Base-by-base conservation (phyloP, 1,284 basidiomycete genomes). In the Cutaneotrichosporon cutaneum region DNA sequence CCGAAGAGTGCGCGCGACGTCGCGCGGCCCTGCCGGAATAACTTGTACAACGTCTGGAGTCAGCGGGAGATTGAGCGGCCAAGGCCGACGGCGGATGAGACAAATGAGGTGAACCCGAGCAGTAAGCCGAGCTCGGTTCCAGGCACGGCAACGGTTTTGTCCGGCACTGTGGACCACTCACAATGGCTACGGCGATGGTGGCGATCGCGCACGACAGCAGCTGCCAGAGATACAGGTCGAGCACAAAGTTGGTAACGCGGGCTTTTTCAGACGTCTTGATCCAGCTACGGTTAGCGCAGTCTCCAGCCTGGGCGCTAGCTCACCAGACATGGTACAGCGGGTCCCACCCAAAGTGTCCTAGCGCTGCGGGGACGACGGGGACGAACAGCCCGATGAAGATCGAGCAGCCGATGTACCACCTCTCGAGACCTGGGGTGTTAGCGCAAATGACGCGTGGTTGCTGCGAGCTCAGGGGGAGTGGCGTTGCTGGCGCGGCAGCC, bases 201-300 rank as follows among this genome's bases (percentile, higher is more conserved):
- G 73, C 71, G 18, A 75, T 61, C 32, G 65, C 16, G 33, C 69
- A 68, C 4, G 73, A 69, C 30, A 72, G 54, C 4, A 70, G 62
- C 54, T 75, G 72, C 72, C 72, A 74, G 5, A 75, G 65, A 51
- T 74, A 75, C 68, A 73, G 55, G 42, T 73, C 72, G 10, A 71
- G 59, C 14, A 73, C 65, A 55, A 71, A 63, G 47, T 68, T 67
- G 3, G 47, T 33, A 51, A 72, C 45, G 14, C 69, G 62, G 16
- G 45, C 45, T 11, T 50, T 35, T 13, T 62, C 32, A 44, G 64
- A 33, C 30, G 63, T 56, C 35, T 36, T 50, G 44, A 65, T 64
- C 64, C 63, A 68, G 56, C 66, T 60, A 58, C 10, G 13, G 59
- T 60, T 33, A 60, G 59, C 32, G 18, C 33, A n/a, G n/a, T n/a